Evolutionary conservation across 306 rosid species (phyloP), one percentile per base, ranked within the genome.

Genomic region (Cyamopsis tetragonoloba): DNA sequence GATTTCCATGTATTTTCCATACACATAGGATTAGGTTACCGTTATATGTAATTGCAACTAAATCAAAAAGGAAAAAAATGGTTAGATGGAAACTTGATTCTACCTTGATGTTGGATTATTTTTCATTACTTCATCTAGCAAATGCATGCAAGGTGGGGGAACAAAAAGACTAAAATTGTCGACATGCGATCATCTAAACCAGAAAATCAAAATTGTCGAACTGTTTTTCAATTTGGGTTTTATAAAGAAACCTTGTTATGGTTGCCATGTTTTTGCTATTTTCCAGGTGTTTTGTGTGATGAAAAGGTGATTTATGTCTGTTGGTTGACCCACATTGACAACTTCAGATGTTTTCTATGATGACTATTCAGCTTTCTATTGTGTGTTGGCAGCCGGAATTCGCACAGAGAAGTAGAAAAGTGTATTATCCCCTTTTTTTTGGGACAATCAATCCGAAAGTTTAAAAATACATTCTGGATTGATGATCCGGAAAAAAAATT

Each of bases 31-130:
- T 64, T 70, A 78, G 80, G 71, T 71, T 14, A 74, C 79, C n/a
- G n/a, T n/a, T 71, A 70, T 71, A 20, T 85, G 88, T 82, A 81
- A 74, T 77, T 79, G 84, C 83, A 76, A 86, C 77, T 64, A 69
- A 80, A 80, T 62, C 68, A 49, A 73, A 49, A 73, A 77, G 70
- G 30, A 62, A 67, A 78, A 71, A 79, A 48, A 70, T 79, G 82
- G 65, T 76, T 68, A 76, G 74, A 66, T 79, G 72, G 70, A 65
- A 77, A 38, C 41, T 71, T 39, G 56, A 56, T 57, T 71, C 58
- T 56, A 10, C 77, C 62, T n/a, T n/a, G n/a, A 28, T 70, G 43
- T 75, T 66, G 77, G 71, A 24, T 39, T 39, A 27, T 27, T 57
- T 60, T 64, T 23, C 11, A 30, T 80, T 57, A 2, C 80, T 48